Base-by-base conservation (phyloP, 208 protist species). In the Wallacemonas collosoma region DNA sequence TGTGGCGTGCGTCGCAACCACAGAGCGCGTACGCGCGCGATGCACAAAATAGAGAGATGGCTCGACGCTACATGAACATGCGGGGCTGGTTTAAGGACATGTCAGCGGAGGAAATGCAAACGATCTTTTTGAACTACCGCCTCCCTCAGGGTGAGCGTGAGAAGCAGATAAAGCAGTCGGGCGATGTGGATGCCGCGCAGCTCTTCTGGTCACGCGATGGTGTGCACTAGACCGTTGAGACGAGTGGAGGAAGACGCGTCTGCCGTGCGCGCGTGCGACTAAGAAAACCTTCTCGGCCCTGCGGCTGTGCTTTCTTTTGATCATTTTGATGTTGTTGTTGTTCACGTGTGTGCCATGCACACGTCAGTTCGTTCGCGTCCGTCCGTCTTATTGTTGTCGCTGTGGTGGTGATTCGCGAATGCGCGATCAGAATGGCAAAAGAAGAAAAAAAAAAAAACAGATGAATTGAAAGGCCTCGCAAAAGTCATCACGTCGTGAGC, bases 51-150 rank as follows among this genome's bases (percentile, higher is more conserved):
- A 81, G 87, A 26, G 89, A 91, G 72, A 85, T 85, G 79, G 91
- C 89, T 12, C 78, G 72, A 14, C 75, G 77, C 55, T 94, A 90
- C 67, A 71, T 96, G 12, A 92, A 91, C 72, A 72, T 81, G 50
- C 87, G 84, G 15, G 87, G 89, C n/a, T 96, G 91, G 91, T 86
- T 95, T 68, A 85, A 87, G 55, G 76, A 93, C 62, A 95, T 95
- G 90, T 82, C 88, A 7, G 39, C 76, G 12, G 90, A 93, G 45
- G 87, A 94, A 75, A 92, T 93, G 86, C 78, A 81, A 9, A 67
- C 82, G 1, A 82, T 94, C n/a, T 96, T 93, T 71, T 53, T 91
- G 40, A 93, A 92, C 68, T 81, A 94, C 64, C 75, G 82, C 9
- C 68, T 91, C 40, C 85, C 85, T 2, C 70, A 85, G 61, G 70